Evolutionary conservation across 176 grass and related monocot species (phyloP).

Genomic region (Oryza coarctata): DNA sequence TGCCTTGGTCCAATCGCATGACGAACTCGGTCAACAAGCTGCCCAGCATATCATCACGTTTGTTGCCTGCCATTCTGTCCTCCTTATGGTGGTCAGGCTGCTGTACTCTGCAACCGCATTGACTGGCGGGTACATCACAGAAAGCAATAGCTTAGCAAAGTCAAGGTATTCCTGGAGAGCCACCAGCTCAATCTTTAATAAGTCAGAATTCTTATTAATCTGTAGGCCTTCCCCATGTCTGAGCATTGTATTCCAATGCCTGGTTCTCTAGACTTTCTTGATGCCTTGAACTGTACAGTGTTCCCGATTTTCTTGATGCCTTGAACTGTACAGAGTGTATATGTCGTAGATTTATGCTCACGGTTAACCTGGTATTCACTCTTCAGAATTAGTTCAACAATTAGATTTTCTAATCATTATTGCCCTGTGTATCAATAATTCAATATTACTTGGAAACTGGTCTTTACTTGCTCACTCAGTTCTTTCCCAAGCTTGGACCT

Average conservation of each 20-base stretch:
- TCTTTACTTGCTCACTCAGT: background rate
- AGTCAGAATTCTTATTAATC: background rate
- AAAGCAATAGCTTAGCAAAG: background rate
- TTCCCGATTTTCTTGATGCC: background rate
- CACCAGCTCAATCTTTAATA: background rate
- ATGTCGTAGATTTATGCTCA: background rate
- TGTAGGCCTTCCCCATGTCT: background rate
- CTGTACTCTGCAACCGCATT: background rate
- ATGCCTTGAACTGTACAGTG: too few relatives aligned
- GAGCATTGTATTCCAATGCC: background rate
- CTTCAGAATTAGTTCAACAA: background rate
- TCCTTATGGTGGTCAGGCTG: constrained; percentile 18
- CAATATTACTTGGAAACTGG: background rate
- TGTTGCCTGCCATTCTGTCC: background rate
- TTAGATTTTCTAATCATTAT: background rate
- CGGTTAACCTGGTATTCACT: background rate
- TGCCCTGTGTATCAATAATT: background rate
- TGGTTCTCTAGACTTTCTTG: too few relatives aligned
- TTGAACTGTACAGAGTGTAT: background rate
- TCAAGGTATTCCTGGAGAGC: background rate
- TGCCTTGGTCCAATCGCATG: constrained; percentile 28
- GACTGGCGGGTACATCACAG: background rate
- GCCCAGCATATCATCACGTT: constrained; percentile 4
- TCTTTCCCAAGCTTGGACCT: too few relatives aligned
- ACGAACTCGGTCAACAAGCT: background rate